Evolutionary conservation across 2,329 filamentous ascomycete genomes (phyloP).

Genomic region (Botrytis byssoidea): DNA sequence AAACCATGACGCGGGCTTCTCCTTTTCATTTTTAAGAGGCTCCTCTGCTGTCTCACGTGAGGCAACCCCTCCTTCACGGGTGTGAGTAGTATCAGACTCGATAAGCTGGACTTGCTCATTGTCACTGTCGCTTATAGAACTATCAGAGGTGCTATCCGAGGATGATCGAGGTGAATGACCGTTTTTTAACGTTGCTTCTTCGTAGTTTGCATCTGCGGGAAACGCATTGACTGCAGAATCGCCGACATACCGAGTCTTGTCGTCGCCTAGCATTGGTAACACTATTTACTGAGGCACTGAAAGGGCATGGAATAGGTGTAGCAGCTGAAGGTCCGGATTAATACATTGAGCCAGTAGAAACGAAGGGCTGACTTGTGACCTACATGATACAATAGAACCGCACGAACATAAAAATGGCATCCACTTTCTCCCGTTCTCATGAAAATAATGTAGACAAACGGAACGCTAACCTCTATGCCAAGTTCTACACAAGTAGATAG

Average conservation of each 20-base stretch:
- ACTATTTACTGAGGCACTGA: neutral
- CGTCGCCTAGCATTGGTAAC: neutral
- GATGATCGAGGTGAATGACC: neutral
- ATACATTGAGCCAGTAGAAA: neutral
- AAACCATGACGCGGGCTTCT: neutral
- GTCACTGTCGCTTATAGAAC: neutral
- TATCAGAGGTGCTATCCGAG: neutral
- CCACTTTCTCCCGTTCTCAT: neutral
- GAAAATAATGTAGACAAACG: neutral
- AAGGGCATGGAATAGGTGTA: neutral
- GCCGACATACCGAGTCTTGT: neutral
- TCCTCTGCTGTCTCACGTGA: neutral
- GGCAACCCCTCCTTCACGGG: neutral
- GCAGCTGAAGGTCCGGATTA: neutral
- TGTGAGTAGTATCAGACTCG: neutral
- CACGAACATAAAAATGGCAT: neutral
- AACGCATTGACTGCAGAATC: constrained; percentile 2
- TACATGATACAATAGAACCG: neutral
- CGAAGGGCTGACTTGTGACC: neutral
- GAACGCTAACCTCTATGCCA: neutral
- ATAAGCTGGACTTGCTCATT: neutral
- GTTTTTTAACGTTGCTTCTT: neutral
- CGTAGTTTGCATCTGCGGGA: neutral
- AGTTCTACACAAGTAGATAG: neutral
- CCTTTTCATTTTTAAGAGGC: neutral